Evolutionary conservation across 768 basidiomycete genomes (phyloP).

Genomic region (Crepidotus variabilis): DNA sequence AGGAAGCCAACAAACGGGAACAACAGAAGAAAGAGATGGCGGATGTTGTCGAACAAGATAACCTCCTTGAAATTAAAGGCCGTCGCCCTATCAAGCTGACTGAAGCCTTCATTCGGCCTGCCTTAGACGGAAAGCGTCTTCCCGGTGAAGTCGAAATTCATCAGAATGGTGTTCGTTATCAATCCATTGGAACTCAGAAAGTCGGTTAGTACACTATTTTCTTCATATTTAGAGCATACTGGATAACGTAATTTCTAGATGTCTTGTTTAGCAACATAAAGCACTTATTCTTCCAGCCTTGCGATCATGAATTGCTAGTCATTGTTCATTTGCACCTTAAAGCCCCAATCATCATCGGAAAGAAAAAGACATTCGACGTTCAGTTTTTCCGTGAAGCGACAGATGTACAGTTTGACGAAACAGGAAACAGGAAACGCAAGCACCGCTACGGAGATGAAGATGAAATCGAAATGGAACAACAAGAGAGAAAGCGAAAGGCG

Average conservation of each 20-base stretch:
- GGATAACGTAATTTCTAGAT: conserved; percentile 42
- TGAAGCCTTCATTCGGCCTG: conserved; percentile 91
- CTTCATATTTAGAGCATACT: neutral
- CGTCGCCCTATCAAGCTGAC: conserved; percentile 81
- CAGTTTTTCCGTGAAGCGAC: conserved; percentile 99
- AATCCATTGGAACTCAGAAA: conserved; percentile 84
- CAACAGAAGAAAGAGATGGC: conserved; percentile 98
- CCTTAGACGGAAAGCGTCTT: conserved; percentile 89
- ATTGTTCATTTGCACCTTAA: conserved; percentile 92
- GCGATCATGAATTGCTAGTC: conserved; percentile 92
- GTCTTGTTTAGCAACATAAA: conserved; percentile 96
- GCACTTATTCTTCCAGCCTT: conserved; percentile 98
- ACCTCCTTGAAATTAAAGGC: conserved; percentile 84
- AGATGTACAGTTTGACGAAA: conserved; percentile 97
- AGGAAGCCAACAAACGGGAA: conserved; percentile 94
- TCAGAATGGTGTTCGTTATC: conserved; percentile 93
- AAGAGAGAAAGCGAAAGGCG: conserved; percentile 86
- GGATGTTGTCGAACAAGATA: conserved; percentile 94
- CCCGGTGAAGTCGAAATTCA: conserved; percentile 99
- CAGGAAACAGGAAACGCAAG: conserved; percentile 97
- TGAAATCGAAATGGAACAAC: conserved; percentile 98
- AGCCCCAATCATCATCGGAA: conserved; percentile 97
- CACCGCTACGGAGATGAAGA: conserved; percentile 98
- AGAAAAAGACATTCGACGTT: conserved; percentile 96
- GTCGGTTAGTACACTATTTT: conserved; percentile 57